Evolutionary conservation across 768 basidiomycete genomes (phyloP).

Genomic region (Panaeolus cyanescens): DNA sequence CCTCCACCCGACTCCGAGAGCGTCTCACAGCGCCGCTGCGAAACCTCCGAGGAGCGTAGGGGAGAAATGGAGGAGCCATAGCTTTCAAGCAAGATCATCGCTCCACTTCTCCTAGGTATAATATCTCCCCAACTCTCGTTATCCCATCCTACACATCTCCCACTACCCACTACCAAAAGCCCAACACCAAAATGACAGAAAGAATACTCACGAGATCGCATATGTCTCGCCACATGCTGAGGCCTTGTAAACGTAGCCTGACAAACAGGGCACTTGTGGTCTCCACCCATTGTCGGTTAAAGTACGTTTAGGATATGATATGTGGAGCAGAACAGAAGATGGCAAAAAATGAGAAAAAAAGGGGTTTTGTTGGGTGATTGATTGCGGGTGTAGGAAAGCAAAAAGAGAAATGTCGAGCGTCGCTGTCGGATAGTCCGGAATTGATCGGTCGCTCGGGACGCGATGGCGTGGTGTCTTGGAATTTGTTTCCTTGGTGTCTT

Average conservation of each 20-base stretch:
- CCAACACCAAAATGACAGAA: too few relatives aligned
- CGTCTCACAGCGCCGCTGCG: too few relatives aligned
- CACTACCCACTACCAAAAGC: too few relatives aligned
- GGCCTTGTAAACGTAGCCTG: constrained; percentile 86
- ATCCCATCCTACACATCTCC: too few relatives aligned
- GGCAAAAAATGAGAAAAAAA: not conserved
- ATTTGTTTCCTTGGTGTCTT: not conserved
- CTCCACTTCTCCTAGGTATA: too few relatives aligned
- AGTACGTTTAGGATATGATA: too few relatives aligned
- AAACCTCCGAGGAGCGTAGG: too few relatives aligned
- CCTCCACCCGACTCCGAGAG: too few relatives aligned
- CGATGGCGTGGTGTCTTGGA: not conserved
- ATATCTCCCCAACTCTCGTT: too few relatives aligned
- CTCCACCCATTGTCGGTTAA: constrained; percentile 79
- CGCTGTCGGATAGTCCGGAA: not conserved
- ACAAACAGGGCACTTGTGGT: constrained; percentile 88
- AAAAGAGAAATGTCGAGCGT: not conserved
- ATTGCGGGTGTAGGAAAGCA: not conserved
- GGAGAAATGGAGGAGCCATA: too few relatives aligned
- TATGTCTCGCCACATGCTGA: constrained; percentile 88
- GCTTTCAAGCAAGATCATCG: too few relatives aligned
- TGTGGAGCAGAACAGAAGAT: too few relatives aligned
- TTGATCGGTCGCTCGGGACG: not conserved
- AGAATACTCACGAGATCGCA: constrained; percentile 91
- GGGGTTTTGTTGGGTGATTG: not conserved